A percentile compares a stretch with the other conserved stretches of the same genome.
Evolutionary conservation across 495 filamentous ascomycete genomes (phyloP).

Genomic region (Hypoxylon fuscum): DNA sequence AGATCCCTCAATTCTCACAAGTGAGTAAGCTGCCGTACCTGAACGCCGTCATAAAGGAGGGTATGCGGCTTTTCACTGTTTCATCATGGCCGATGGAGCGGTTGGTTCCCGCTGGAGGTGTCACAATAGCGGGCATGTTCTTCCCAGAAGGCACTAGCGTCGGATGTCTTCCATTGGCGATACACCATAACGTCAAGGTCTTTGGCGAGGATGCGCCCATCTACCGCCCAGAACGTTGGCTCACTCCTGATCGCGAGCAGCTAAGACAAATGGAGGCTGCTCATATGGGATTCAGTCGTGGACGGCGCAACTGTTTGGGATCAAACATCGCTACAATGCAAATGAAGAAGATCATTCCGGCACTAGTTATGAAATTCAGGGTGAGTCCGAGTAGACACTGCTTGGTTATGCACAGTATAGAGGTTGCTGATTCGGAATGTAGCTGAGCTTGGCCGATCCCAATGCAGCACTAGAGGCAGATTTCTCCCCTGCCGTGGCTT

Average conservation of each 20-base stretch:
- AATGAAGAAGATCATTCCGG: conserved; percentile 71
- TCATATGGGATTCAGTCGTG: conserved; percentile 64
- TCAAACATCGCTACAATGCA: conserved; percentile 70
- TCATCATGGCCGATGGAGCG: conserved; percentile 62
- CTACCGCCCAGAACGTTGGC: conserved; percentile 67
- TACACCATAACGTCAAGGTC: conserved; percentile 59
- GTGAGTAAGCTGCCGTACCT: conserved; percentile 60
- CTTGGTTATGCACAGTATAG: background rate
- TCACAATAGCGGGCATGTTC: conserved; percentile 58
- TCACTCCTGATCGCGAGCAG: conserved; percentile 47
- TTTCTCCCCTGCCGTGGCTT: conserved; percentile 15
- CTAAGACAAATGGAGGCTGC: conserved; percentile 56
- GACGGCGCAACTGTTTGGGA: conserved; percentile 68
- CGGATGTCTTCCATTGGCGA: conserved; percentile 47
- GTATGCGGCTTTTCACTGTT: conserved; percentile 63
- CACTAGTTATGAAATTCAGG: conserved; percentile 54
- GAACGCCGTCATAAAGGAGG: conserved; percentile 68
- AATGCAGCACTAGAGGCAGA: conserved; percentile 28
- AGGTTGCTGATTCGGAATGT: conserved; percentile 18
- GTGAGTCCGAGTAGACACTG: conserved; percentile 22
- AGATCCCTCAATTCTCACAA: conserved; percentile 28
- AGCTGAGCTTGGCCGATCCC: conserved; percentile 31
- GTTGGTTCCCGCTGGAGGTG: conserved; percentile 61
- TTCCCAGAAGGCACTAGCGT: conserved; percentile 58
- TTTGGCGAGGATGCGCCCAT: conserved; percentile 61